Base-by-base conservation (phyloP, 257 asterid genomes). In the Buddleja alternifolia region DNA sequence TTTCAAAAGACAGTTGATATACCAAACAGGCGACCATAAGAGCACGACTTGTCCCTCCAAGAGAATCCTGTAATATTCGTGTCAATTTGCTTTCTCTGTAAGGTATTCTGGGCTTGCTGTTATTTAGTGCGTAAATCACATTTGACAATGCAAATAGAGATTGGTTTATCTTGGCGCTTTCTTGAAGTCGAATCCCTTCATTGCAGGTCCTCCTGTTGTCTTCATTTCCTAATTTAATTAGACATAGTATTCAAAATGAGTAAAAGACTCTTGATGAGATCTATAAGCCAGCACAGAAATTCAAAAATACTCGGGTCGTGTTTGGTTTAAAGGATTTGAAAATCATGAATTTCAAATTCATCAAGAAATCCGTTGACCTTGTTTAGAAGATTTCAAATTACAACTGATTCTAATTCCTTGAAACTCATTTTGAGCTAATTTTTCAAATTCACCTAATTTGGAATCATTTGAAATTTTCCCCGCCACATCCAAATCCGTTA, bases 1-100 rank as follows among this genome's bases (percentile, higher is more conserved):
- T 40, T 15, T 7, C 15, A 46, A 66, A 60, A 29, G 32, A 32
- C 11, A 37, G 60, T 20, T 66, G 14, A 73, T 16, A 45, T 87
- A 93, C 99, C 95, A 90, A 78, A 73, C 99, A 93, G 59, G 97
- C 91, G 4, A 93, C 79, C 97, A 93, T 90, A 50, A 93, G 83
- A 60, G 97, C 85, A 37, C 82, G 88, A 24, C 96, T 90, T 55
- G 85, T 85, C 78, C 97, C 94, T 63, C 98, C 98, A 44, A 93
- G 95, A 67, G 98, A 93, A 79, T 90, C 97, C 74, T 93, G 98
- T 66, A 93, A 70, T 78, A 93, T 88, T 21, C 97, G 92, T 3
- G 97, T 93, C 87, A 93, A 75, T 79, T 90, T 93, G 86, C 89
- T 90, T 72, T 90, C 98, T 72, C 98, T 81, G 32, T 88, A 93